Base-by-base conservation (phyloP, 2,329 filamentous ascomycete species). In the Fusarium armeniacum region DNA sequence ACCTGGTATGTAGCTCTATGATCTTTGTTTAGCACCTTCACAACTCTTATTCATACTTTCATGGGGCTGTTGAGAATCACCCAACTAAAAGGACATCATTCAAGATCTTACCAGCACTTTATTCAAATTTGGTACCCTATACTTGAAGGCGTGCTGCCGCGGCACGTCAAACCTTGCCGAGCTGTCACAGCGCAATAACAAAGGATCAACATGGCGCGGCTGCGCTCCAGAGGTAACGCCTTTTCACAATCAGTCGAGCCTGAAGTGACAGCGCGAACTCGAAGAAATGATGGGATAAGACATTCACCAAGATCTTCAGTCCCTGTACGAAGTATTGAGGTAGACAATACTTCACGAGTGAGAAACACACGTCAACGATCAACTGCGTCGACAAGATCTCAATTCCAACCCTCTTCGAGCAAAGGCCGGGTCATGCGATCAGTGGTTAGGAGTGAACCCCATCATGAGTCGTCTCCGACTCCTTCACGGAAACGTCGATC, bases 371-470 rank as follows among this genome's bases (percentile, higher is more conserved):
- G 41, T 20, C 33, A 24, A 32, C 59, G 43, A 30, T 55, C 64
- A 18, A 38, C 35, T 16, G 35, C 36, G 43, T 52, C 38, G 22
- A 35, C 58, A 10, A 55, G 45, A 32, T 28, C 45, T 11, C 30
- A 53, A 12, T 24, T 35, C 18, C n/a, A 55, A 15, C 11, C 52
- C 3, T 30, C 45, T 35, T 43, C 57, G 9, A 54, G 16, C 16
- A 44, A 20, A 35, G 35, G 50, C 38, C 71, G 55, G 11, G 41
- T 43, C 11, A 67, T 60, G 32, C 65, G 72, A 50, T 70, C 72
- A 16, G 53, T 47, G 20, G 58, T 11, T 47, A 28, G 50, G 18
- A 35, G 32, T 20, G 2, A 16, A n/a, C 15, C 22, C 3, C 44
- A 45, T 24, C 36, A 54, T 40, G 58, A 33, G 12, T 26, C 62